These are phyloP conservation scores for Exsudoporus frostii DNA, from an alignment of 768 basidiomycete species.

Conservation along the genomic window DNA sequence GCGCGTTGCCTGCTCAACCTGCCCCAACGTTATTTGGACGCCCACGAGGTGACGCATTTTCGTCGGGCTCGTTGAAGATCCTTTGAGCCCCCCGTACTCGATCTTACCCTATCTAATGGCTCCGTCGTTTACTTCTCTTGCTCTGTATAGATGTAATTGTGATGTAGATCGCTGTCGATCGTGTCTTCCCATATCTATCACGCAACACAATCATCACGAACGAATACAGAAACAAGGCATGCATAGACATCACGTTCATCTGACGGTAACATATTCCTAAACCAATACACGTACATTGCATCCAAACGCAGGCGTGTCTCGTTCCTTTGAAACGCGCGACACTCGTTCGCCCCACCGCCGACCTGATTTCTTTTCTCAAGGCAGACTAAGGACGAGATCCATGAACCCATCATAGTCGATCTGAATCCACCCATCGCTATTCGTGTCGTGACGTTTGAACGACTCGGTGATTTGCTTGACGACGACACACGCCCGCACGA, in stretches of 20 bases:
- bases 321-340: background rate
- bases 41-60: slow-evolving; percentile 32
- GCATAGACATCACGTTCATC: background rate
- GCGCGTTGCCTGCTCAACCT: slow-evolving; percentile 20
- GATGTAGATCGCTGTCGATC: background rate
- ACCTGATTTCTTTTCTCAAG: slow-evolving; percentile 26
- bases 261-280: slow-evolving; percentile 1
- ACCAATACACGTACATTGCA: slow-evolving; percentile 3
- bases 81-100: slow-evolving; percentile 5
- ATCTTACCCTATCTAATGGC: background rate
- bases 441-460: slow-evolving; percentile 62
- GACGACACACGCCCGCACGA: slow-evolving; percentile 82
- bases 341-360: no score
- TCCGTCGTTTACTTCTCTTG: background rate
- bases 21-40: slow-evolving; percentile 27
- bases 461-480: slow-evolving; percentile 75
- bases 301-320: background rate
- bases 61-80: slow-evolving; percentile 22
- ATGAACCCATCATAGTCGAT: slow-evolving; percentile 56
- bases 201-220: background rate
- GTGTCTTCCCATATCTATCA: background rate
- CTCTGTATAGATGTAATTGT: slow-evolving; percentile 1
- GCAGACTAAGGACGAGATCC: slow-evolving; percentile 45
- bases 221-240: background rate
- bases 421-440: slow-evolving; percentile 54